Conservation (phyloP, 192 early-diverging fungal species). For the Coemansia sp. region DNA sequence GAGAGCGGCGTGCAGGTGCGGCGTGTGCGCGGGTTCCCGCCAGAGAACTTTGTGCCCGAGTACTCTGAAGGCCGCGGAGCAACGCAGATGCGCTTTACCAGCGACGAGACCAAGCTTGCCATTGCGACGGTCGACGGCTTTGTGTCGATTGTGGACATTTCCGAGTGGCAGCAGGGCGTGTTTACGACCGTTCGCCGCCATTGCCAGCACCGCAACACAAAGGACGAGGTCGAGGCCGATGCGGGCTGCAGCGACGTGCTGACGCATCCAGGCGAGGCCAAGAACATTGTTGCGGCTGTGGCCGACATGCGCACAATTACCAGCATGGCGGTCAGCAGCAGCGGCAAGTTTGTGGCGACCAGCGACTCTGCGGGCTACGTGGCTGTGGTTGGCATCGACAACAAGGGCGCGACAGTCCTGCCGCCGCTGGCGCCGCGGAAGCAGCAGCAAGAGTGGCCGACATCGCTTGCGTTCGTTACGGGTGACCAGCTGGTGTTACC, state of each 20-base stretch:
- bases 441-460: slow-evolving; percentile 20
- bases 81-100: slow-evolving; percentile 72
- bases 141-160: slow-evolving; percentile 76
- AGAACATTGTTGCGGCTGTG: slow-evolving; percentile 15
- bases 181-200: slow-evolving; percentile 67
- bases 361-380: slow-evolving; percentile 74
- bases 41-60: slow-evolving; percentile 46
- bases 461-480: slow-evolving; percentile 30
- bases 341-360: slow-evolving; percentile 79
- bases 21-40: slow-evolving; percentile 45
- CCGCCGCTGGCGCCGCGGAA: slow-evolving; percentile 17
- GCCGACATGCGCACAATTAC: slow-evolving; percentile 60
- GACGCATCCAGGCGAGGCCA: slow-evolving; percentile 42
- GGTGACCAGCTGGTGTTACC: slow-evolving; percentile 34
- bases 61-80: slow-evolving; percentile 59
- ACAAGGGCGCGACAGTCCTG: slow-evolving; percentile 46
- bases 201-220: slow-evolving; percentile 61
- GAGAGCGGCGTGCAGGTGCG: slow-evolving; percentile 28
- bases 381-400: slow-evolving; percentile 72
- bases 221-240: slow-evolving; percentile 42
- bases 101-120: slow-evolving; percentile 71
- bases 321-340: slow-evolving; percentile 71
- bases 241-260: slow-evolving; percentile 51
- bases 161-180: slow-evolving; percentile 56
- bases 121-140: slow-evolving; percentile 74